These are phyloP conservation scores for Lipomyces starkeyi DNA, from an alignment of 805 yeast genomes.

Conservation along the genomic window DNA sequence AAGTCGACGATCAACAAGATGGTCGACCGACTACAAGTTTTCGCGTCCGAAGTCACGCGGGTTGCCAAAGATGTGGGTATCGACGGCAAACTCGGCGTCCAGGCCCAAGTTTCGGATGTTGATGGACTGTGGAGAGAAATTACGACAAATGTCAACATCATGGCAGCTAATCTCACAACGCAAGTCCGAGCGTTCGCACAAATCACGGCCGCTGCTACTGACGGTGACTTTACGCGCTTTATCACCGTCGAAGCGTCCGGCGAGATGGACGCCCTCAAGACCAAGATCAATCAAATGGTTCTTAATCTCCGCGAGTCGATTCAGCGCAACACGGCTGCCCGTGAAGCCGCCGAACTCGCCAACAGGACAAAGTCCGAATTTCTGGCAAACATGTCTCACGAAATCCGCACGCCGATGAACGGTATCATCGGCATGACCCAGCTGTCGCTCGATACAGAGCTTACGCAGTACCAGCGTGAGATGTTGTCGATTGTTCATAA, in stretches of 20 bases:
- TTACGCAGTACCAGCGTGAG: conserved; percentile 89
- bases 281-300: conserved; percentile 77
- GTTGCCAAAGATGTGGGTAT: conserved; percentile 94
- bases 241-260: conserved; percentile 92
- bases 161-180: conserved; percentile 92
- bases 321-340: conserved; percentile 89
- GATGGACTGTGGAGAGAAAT: conserved; percentile 93
- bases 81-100: conserved; percentile 90
- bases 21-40: conserved; percentile 89
- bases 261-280: conserved; percentile 73
- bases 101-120: conserved; percentile 87
- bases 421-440: conserved; percentile 95
- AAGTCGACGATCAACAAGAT: conserved; percentile 87
- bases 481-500: conserved; percentile 90
- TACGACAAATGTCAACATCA: conserved; percentile 87
- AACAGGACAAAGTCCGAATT: conserved; percentile 89
- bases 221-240: conserved; percentile 88
- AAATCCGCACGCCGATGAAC: conserved; percentile 88
- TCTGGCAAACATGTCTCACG: conserved; percentile 86
- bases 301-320: conserved; percentile 84
- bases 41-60: conserved; percentile 85
- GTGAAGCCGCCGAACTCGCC: conserved; percentile 93
- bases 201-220: conserved; percentile 92
- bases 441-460: conserved; percentile 82
- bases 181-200: conserved; percentile 94